These are phyloP conservation scores for Spathaspora passalidarum DNA, from an alignment of 805 yeast genomes.

Conservation along the genomic window DNA sequence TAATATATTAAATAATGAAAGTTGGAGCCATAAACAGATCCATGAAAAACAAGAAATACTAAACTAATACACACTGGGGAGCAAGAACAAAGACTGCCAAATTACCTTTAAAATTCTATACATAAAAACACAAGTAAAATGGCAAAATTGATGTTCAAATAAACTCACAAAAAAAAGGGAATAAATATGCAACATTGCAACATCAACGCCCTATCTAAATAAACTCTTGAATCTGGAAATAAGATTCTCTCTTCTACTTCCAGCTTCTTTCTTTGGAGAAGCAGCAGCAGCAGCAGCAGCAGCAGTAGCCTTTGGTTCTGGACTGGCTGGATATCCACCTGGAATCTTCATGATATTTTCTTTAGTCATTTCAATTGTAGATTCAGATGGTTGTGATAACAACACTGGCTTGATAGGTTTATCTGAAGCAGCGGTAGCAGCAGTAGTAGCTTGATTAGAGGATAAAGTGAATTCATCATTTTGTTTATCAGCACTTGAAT, in stretches of 20 bases:
- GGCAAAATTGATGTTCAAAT: background rate
- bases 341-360: conserved; percentile 15
- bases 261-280: conserved; percentile 4
- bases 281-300: conserved; percentile 2
- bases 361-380: conserved; percentile 5
- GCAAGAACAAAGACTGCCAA: background rate
- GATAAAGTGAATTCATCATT: conserved; percentile 4
- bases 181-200: background rate
- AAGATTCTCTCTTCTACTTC: conserved; percentile 22
- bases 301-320: conserved; percentile 3
- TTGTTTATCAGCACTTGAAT: conserved; percentile 7
- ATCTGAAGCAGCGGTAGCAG: background rate
- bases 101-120: background rate
- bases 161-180: background rate
- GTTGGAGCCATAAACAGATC: background rate
- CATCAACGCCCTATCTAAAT: conserved; percentile 19
- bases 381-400: conserved; percentile 45
- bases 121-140: background rate
- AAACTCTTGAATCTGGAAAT: conserved; percentile 31
- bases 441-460: background rate
- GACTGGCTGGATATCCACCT: conserved; percentile 14
- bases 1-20: background rate
- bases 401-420: conserved; percentile 48
- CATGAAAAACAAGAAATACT: background rate
- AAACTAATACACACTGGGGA: background rate